A percentile compares a stretch with the other conserved stretches of the same genome.
phyloP scores from a whole-genome alignment of 2,329 filamentous ascomycete species.

The Exophiala sp. region DNA sequence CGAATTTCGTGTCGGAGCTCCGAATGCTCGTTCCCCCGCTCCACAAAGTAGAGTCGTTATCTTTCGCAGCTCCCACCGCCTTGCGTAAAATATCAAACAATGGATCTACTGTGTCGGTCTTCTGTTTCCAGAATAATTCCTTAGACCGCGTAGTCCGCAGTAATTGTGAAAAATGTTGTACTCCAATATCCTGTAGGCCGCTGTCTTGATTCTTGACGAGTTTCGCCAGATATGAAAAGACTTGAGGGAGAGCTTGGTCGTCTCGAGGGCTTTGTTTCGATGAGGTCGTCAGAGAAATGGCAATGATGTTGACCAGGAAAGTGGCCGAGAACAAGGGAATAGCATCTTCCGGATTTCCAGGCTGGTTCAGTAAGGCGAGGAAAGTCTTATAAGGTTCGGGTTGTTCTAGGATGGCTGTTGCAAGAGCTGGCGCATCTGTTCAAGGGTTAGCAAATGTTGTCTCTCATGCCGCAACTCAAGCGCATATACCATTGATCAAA shows the following conservation, averaged over 20 bases:
- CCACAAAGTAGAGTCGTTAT: conserved; percentile 59
- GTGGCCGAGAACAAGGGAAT: conserved; percentile 87
- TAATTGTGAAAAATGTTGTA: conserved; percentile 83
- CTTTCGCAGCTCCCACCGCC: conserved; percentile 70
- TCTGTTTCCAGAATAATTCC: conserved; percentile 85
- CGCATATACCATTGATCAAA: conserved; percentile 68
- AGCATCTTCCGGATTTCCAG: conserved; percentile 77
- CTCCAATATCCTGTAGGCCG: conserved; percentile 90
- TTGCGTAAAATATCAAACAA: conserved; percentile 74
- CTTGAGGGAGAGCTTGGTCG: conserved; percentile 70
- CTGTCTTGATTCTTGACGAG: conserved; percentile 82
- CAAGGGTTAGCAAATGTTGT: conserved; percentile 2
- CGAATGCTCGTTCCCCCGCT: conserved; percentile 55
- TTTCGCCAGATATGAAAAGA: conserved; percentile 81
- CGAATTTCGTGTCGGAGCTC: conserved; percentile 60
- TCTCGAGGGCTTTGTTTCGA: conserved; percentile 61
- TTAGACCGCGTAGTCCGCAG: conserved; percentile 72
- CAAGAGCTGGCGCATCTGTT: conserved; percentile 73
- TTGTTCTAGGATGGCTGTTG: conserved; percentile 70
- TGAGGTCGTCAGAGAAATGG: conserved; percentile 58
- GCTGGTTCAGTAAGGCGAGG: conserved; percentile 76
- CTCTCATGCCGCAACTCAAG: background rate
- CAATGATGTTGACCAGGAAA: conserved; percentile 76
- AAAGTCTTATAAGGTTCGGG: conserved; percentile 72
- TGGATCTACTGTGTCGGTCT: conserved; percentile 77